phyloP scores from a whole-genome alignment of 495 filamentous ascomycete species.

The Aspergillus sclerotiicarbonarius region DNA sequence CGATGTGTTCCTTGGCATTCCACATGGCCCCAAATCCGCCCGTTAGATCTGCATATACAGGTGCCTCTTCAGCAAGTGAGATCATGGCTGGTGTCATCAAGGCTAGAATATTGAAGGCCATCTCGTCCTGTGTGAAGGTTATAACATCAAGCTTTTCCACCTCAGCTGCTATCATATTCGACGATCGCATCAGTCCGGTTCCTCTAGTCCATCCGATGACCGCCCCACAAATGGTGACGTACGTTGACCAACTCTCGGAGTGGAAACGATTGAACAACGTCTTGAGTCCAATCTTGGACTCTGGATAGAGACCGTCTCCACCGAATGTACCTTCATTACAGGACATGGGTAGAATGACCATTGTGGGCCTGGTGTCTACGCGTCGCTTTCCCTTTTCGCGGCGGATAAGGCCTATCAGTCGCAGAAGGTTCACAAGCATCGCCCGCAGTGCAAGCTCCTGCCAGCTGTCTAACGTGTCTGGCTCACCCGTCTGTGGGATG shows the following conservation, averaged over 20 bases:
- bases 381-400: slow-evolving; percentile 73
- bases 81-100: slow-evolving; percentile 92
- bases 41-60: slow-evolving; percentile 26
- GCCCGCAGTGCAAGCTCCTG: slow-evolving; percentile 93
- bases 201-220: slow-evolving; percentile 99
- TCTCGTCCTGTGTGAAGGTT: slow-evolving; percentile 99
- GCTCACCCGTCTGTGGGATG: slow-evolving; percentile 87
- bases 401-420: slow-evolving; percentile 79
- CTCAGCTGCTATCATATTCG: slow-evolving; percentile 94
- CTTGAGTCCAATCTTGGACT: slow-evolving; percentile 94
- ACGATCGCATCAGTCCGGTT: slow-evolving; percentile 94
- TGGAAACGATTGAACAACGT: slow-evolving; percentile 97
- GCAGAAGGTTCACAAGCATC: slow-evolving; percentile 95
- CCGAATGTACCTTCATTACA: slow-evolving; percentile 98
- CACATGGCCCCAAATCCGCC: slow-evolving; percentile 21
- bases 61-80: slow-evolving; percentile 63
- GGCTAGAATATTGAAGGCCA: slow-evolving; percentile 97
- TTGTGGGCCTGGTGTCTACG: slow-evolving; percentile 89
- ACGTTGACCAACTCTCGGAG: slow-evolving; percentile 94
- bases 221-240: slow-evolving; percentile 95
- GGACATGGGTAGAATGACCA: slow-evolving; percentile 91
- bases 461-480: slow-evolving; percentile 90
- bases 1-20: slow-evolving; percentile 21
- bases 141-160: slow-evolving; percentile 93
- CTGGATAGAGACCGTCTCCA: slow-evolving; percentile 95